phyloP scores from a whole-genome alignment of 1,284 basidiomycete genomes.

The Ceratorhiza oryzae-sativae region DNA sequence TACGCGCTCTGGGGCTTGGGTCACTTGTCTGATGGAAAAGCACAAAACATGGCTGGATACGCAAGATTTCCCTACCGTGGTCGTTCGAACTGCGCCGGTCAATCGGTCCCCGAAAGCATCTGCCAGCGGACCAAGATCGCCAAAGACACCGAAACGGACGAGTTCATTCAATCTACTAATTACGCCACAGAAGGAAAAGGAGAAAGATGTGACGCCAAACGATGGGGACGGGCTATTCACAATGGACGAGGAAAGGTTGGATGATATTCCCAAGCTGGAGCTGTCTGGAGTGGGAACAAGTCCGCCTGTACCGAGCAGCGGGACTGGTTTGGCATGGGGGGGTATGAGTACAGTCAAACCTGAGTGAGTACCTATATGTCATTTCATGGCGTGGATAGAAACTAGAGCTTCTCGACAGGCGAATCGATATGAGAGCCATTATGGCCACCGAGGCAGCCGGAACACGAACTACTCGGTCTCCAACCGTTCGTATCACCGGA shows the following conservation, averaged over 20 bases:
- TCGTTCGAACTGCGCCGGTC: conserved; percentile 62
- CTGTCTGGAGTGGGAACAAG: conserved; percentile 46
- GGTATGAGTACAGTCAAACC: conserved; percentile 18
- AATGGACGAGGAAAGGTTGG: conserved; percentile 65
- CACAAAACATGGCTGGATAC: conserved; percentile 78
- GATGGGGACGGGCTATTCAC: conserved; percentile 60
- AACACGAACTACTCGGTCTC: conserved; percentile 2
- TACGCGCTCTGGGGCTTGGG: conserved; percentile 64
- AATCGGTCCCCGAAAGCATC: conserved; percentile 58
- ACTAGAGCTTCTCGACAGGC: conserved; percentile 58
- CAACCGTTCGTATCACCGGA: conserved; percentile 43
- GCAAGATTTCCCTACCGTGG: conserved; percentile 71
- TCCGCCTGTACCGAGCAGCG: conserved; percentile 7
- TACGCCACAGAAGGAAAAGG: conserved; percentile 46
- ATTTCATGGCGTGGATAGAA: conserved; percentile 45
- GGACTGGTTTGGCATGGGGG: conserved; percentile 50
- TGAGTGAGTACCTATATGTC: conserved; percentile 7
- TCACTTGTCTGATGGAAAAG: conserved; percentile 67
- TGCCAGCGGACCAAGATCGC: conserved; percentile 53
- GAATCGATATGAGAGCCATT: conserved; percentile 80
- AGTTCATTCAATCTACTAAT: conserved; percentile 41
- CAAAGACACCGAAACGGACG: conserved; percentile 45
- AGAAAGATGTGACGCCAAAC: conserved; percentile 36
- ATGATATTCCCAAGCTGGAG: conserved; percentile 42
- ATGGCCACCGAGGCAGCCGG: conserved; percentile 76